Evolutionary conservation across 2,329 filamentous ascomycete genomes (phyloP), one percentile per base, ranked within the genome.

Genomic region (Trichoderma endophyticum): DNA sequence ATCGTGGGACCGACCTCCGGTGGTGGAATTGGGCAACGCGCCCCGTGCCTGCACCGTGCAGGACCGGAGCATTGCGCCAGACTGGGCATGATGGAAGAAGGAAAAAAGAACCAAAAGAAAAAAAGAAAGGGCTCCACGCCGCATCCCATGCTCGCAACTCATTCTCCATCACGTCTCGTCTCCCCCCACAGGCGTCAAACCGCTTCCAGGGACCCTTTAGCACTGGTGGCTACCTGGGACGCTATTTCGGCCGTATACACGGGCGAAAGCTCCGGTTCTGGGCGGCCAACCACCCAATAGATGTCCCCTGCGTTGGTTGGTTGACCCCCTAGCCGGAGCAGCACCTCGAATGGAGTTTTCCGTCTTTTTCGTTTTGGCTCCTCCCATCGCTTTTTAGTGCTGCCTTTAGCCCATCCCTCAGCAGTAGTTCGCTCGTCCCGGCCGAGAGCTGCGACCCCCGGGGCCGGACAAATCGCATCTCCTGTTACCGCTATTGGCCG

Each of bases 381-480:
- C 43, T 48, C 43, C 43, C 43, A n/a, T 48, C 18, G 43, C 43
- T 15, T 15, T 48, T 48, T 48, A 48, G 43, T 48, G 43, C 43
- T 48, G 43, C 18, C 43, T n/a, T 48, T 48, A 48, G 61, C 43
- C 36, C 36, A 39, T 63, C 34, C 56, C 56, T 56, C 30, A 9
- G 34, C 34, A 21, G 36, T 32, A 32, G n/a, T 56, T 66, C 48
- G 48, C 48, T 66, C 30, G 21, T 67, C 64, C 64, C 64, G 64
- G 64, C 64, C 64, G 64, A 67, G 51, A 57, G 64, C 48, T 67
- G 48, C 30, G 8, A n/a, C 51, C 6, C 6, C 51, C 64, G 51
- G 64, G 48, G 64, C 54, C 64, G 51, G 64, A 34, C 43, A 54
- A 66, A 66, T 66, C 43, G 51, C 64, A 15, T 30, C 63, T 21